Conservation (phyloP, 2,329 filamentous ascomycete species). For the Beauveria brongniartii region DNA sequence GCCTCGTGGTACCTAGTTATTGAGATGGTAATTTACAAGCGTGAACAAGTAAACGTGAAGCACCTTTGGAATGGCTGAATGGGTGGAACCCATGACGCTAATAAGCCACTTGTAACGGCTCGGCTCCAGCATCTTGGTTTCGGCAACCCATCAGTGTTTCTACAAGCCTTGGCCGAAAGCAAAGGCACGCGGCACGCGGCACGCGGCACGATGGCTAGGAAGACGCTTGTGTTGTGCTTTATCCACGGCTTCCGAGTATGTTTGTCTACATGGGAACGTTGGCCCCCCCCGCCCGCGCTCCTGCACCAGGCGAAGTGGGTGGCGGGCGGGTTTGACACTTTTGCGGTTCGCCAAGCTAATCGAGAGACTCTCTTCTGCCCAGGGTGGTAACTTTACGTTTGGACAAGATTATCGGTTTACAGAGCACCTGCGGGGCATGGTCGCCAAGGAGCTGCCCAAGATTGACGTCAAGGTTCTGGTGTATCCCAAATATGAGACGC, state of each 20-base stretch:
- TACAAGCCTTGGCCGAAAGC: background rate
- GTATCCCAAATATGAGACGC: slow-evolving; percentile 79
- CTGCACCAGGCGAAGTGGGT: background rate
- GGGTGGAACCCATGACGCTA: slow-evolving; percentile 8
- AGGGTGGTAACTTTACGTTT: slow-evolving; percentile 75
- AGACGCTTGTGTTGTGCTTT: slow-evolving; percentile 73
- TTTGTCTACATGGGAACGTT: background rate
- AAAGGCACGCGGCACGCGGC: no score
- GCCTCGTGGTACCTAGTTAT: background rate
- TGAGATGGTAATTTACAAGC: background rate
- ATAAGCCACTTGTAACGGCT: background rate
- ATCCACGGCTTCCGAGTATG: slow-evolving; percentile 79
- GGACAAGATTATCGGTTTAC: slow-evolving; percentile 58
- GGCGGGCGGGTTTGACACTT: background rate
- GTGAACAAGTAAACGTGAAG: no score
- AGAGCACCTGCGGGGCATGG: slow-evolving; percentile 57
- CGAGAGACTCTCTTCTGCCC: background rate
- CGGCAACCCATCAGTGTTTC: background rate
- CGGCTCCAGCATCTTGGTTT: background rate
- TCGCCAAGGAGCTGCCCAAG: slow-evolving; percentile 59
- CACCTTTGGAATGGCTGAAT: background rate
- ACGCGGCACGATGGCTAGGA: slow-evolving; percentile 46
- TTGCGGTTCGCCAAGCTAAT: background rate
- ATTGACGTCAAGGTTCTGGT: slow-evolving; percentile 58
- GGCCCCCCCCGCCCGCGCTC: no score